Conservation (phyloP, 352 stramenopile genomes). For the Globisporangium ultimum region DNA sequence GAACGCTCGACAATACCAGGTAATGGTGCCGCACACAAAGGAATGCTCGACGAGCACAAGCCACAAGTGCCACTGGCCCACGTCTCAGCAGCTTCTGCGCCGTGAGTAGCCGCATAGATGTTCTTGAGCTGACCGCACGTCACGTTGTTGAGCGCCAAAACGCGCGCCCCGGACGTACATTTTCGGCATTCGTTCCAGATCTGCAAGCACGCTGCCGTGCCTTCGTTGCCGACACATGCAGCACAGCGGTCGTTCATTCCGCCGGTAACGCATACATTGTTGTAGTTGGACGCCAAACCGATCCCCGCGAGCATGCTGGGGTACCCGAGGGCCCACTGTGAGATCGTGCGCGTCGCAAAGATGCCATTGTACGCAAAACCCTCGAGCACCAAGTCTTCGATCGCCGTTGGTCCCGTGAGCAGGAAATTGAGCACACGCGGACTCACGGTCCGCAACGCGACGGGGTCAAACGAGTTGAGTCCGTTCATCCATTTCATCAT, state of each 20-base stretch:
- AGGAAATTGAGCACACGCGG: conserved; percentile 14
- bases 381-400: conserved; percentile 8
- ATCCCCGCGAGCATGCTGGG: conserved; percentile 21
- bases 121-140: conserved; percentile 34
- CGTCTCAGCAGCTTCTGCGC: conserved; percentile 25
- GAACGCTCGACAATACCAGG: conserved; percentile 49
- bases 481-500: conserved; percentile 22
- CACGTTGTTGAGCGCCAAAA: conserved; percentile 43
- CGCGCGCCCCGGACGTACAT: conserved; percentile 28
- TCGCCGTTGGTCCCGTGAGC: not conserved
- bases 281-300: conserved; percentile 18
- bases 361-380: conserved; percentile 23
- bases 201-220: conserved; percentile 27
- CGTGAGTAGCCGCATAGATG: conserved; percentile 39
- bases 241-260: conserved; percentile 39
- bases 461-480: conserved; percentile 19
- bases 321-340: conserved; percentile 23
- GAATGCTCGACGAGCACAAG: conserved; percentile 25
- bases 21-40: conserved; percentile 55
- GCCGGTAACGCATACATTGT: conserved; percentile 8
- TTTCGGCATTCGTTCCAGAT: conserved; percentile 46
- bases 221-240: conserved; percentile 26
- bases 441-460: conserved; percentile 8
- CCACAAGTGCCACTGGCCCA: conserved; percentile 37
- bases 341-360: conserved; percentile 17